These are phyloP conservation scores for Eucalyptus sp. DNA, from an alignment of 345 rosid species.

Conservation along the genomic window DNA sequence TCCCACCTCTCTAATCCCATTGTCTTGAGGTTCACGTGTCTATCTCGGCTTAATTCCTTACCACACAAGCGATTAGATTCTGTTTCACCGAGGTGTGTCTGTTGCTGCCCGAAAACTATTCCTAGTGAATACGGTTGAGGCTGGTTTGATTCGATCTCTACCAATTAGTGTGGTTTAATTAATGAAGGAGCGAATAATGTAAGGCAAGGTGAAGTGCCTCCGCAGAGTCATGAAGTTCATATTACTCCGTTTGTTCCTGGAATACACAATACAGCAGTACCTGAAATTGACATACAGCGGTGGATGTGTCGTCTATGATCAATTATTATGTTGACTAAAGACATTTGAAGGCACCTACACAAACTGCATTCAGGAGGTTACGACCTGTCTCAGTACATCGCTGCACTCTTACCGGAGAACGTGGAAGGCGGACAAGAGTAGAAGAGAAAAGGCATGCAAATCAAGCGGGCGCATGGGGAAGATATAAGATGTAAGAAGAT, in stretches of 20 bases:
- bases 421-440: neutral
- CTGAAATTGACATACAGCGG: neutral
- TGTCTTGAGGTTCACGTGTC: neutral
- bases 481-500: neutral
- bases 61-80: neutral
- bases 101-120: neutral
- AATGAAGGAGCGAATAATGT: neutral
- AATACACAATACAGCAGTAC: neutral
- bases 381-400: neutral
- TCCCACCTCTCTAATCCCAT: neutral
- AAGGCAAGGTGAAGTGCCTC: neutral
- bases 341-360: neutral
- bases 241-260: neutral
- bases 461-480: neutral
- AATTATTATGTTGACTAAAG: neutral
- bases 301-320: neutral
- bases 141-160: neutral
- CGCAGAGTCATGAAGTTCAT: neutral
- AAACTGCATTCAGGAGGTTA: neutral
- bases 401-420: neutral
- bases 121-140: neutral
- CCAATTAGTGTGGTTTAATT: neutral
- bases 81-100: neutral
- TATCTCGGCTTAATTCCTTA: neutral
- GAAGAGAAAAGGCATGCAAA: neutral